Conservation (phyloP, 2,329 filamentous ascomycete species). For the Endoconidiophora polonica region DNA sequence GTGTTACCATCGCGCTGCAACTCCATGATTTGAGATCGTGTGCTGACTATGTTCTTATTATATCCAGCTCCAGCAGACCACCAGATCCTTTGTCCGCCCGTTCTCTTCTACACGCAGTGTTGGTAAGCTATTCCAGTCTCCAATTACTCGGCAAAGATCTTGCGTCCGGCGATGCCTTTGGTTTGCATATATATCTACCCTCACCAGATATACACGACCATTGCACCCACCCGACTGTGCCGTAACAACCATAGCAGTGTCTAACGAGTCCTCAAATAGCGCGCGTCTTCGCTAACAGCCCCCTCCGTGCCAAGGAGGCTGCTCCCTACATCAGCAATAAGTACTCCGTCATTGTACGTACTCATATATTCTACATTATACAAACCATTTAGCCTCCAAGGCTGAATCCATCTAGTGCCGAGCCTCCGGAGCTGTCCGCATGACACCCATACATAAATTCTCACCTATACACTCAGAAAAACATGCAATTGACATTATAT, state of each 20-base stretch:
- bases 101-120: constrained; percentile 79
- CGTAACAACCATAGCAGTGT: not conserved
- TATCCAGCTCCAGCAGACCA: constrained; percentile 6
- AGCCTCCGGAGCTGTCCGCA: not conserved
- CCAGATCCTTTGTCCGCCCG: constrained; percentile 48
- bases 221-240: no score
- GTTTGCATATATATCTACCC: not conserved
- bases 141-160: not conserved
- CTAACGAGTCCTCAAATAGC: constrained; percentile 29
- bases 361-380: not conserved
- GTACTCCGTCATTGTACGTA: constrained; percentile 80
- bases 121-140: constrained; percentile 33
- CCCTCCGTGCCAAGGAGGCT: constrained; percentile 84
- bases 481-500: constrained; percentile 17
- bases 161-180: not conserved
- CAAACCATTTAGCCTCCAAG: not conserved
- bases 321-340: constrained; percentile 73
- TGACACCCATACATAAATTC: no score
- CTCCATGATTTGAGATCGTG: no score
- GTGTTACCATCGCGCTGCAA: no score
- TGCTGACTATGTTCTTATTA: not conserved
- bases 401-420: not conserved
- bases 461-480: not conserved
- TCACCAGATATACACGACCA: no score
- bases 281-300: constrained; percentile 70